Evolutionary conservation across 306 rosid genomes (phyloP), one percentile per base, ranked within the genome.

Genomic region (Sophora flavescens): DNA sequence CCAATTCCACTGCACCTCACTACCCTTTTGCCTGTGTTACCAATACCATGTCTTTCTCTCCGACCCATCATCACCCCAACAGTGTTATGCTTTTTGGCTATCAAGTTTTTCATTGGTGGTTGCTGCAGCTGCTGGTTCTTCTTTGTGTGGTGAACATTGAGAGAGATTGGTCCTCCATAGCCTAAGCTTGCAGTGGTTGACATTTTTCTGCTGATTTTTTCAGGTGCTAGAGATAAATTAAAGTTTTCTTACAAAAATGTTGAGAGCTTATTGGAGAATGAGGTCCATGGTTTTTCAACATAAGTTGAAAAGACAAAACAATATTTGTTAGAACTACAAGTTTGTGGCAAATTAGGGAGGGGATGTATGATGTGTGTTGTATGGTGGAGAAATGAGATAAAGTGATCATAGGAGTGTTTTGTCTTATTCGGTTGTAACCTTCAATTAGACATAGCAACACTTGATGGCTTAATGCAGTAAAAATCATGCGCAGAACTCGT

Each of bases 301-400:
- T 8, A 8, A 12, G 65, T 18, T 59, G 45, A 30, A 5, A 64
- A 30, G 75, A 47, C 18, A 48, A 48, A 48, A 41, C 22, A 59
- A 30, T 61, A 4, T 68, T 63, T 14, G 70, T 36, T 39, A 41
- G 58, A 28, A 22, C 26, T 14, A 22, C 7, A 63, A 22, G 64
- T 68, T 80, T 35, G 44, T 66, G 57, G 76, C 58, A 64, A 26
- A 50, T 16, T 30, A 70, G 28, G 68, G 4, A 44, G 4, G 4
- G 26, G 69, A 9, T 65, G 56, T 18, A 47, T 14, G 62, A 16
- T 57, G 15, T 6, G 50, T 63, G 51, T 66, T 87, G 91, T 86
- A 88, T 91, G 98, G 97, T 83, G 81, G 85, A 84, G 81, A 90
- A 88, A 83, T 66, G 80, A 89, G 97, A 91, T 94, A 86, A 88